A percentile compares a stretch with the other conserved stretches of the same genome.
Evolutionary conservation across 805 yeast species (phyloP).

Genomic region (Candida bentonensis): DNA sequence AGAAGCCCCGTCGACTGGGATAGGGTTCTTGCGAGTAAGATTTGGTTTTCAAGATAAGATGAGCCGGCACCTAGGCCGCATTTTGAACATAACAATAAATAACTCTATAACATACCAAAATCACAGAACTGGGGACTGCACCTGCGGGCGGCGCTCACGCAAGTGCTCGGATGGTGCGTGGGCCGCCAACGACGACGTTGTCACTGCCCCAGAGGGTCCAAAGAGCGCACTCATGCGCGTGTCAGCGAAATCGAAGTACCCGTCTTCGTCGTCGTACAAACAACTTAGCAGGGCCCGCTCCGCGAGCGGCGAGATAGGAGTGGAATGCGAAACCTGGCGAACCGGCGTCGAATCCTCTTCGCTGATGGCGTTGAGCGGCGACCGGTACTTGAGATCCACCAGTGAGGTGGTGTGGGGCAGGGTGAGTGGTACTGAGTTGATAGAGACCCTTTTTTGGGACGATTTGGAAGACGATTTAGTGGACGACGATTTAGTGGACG

Average conservation of each 20-base stretch:
- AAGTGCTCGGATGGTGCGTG: no score
- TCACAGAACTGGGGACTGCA: no score
- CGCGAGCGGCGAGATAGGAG: neutral
- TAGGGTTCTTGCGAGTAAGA: no score
- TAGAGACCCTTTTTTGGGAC: neutral
- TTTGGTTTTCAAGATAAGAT: no score
- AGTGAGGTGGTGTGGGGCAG: neutral
- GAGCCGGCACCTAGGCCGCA: no score
- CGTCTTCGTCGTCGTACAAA: conserved; percentile 1
- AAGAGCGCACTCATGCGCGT: no score
- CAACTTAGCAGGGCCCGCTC: neutral
- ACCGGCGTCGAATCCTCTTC: neutral
- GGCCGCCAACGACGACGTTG: no score
- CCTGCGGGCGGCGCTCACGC: no score
- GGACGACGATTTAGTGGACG: neutral
- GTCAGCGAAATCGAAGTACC: neutral
- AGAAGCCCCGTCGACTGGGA: no score
- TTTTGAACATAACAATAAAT: no score
- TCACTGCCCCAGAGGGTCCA: no score
- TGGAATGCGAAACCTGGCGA: neutral
- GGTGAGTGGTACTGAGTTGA: neutral
- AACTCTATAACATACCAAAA: no score
- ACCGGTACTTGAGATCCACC: neutral
- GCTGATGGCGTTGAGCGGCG: neutral
- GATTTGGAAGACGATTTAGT: neutral